Conservation (phyloP, 2,329 filamentous ascomycete species). For the Westerdykella sp. region DNA sequence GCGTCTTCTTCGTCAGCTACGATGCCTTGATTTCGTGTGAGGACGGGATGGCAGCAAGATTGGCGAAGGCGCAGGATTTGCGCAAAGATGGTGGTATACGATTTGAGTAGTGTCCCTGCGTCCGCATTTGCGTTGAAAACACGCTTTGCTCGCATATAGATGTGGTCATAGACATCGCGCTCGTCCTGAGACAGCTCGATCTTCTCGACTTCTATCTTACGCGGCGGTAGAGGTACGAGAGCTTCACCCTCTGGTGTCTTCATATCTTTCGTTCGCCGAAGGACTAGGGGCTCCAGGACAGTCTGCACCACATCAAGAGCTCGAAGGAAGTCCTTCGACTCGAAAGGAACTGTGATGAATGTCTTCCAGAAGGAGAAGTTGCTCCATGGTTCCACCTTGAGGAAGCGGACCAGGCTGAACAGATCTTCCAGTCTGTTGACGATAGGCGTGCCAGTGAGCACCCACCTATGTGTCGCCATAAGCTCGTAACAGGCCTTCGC, state of each 20-base stretch:
- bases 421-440: constrained; percentile 93
- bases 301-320: constrained; percentile 96
- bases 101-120: constrained; percentile 87
- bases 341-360: constrained; percentile 95
- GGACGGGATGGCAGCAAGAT: constrained; percentile 84
- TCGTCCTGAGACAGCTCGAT: constrained; percentile 81
- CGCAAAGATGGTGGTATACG: constrained; percentile 94
- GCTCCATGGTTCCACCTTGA: constrained; percentile 94
- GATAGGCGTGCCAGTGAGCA: constrained; percentile 89
- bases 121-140: constrained; percentile 83
- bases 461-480: constrained; percentile 80
- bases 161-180: constrained; percentile 85
- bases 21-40: constrained; percentile 78
- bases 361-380: constrained; percentile 99
- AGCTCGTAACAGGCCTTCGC: constrained; percentile 93
- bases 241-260: constrained; percentile 81
- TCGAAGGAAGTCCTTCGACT: constrained; percentile 88
- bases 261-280: constrained; percentile 96
- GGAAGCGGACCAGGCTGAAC: constrained; percentile 85
- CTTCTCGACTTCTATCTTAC: constrained; percentile 76
- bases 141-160: constrained; percentile 74
- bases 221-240: constrained; percentile 74
- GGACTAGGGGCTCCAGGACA: constrained; percentile 88
- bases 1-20: constrained; percentile 86
- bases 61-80: constrained; percentile 91